phyloP scores from a whole-genome alignment of 495 filamentous ascomycete genomes.

The Penicillium samsonianum region DNA sequence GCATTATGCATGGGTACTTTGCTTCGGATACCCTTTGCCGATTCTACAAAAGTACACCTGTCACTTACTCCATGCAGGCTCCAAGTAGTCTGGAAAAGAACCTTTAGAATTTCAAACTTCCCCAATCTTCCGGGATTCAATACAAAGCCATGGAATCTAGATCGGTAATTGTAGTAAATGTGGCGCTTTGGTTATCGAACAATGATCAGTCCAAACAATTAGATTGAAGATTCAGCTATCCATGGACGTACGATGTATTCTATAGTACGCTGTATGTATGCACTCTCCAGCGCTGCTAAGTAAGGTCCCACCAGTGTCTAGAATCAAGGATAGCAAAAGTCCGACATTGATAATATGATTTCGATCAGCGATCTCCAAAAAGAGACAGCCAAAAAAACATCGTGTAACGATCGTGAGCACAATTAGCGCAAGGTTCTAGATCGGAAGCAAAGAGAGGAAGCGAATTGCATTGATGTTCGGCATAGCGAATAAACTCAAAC shows the following conservation, averaged over 20 bases:
- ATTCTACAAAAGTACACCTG: constrained; percentile 8
- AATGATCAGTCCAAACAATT: constrained; percentile 1
- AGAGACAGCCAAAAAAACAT: neutral
- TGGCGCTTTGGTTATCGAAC: constrained; percentile 1
- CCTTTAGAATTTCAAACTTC: neutral
- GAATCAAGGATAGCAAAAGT: neutral
- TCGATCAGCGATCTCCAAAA: constrained; percentile 1
- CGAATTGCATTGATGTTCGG: neutral
- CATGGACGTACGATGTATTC: neutral
- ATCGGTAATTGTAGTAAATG: constrained; percentile 4
- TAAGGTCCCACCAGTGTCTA: constrained; percentile 3
- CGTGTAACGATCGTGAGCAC: neutral
- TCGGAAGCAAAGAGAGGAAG: neutral
- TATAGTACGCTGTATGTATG: neutral
- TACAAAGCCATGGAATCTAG: constrained; percentile 1
- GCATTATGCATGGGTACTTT: constrained; percentile 1
- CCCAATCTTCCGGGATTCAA: neutral
- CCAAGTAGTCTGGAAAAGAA: neutral
- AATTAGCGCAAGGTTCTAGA: constrained; percentile 11
- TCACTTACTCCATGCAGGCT: constrained; percentile 1
- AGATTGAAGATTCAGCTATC: constrained; percentile 3
- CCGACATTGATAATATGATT: neutral
- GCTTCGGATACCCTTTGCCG: neutral
- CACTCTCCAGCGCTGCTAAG: neutral
- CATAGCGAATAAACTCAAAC: constrained; percentile 22